Base-by-base conservation (phyloP, 2,329 filamentous ascomycete species). In the Neofusicoccum cordaticola region DNA sequence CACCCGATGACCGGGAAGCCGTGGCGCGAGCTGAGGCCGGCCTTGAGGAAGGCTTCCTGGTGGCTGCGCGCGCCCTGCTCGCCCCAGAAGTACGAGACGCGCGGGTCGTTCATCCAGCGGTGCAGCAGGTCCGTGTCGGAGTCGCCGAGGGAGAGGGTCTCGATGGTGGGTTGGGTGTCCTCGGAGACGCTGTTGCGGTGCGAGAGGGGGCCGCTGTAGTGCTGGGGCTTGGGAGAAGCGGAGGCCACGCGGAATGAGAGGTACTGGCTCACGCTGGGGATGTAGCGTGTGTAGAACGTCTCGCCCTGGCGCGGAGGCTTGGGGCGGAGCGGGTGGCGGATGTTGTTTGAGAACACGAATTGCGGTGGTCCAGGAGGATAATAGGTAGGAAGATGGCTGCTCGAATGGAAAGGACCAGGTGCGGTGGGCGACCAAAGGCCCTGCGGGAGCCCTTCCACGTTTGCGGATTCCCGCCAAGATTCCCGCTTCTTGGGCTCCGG, bases 241-340 rank as follows among this genome's bases (percentile, higher is more conserved):
- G 89, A 91, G 0, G 93, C 93, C 0, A 95, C 88, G 19, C 95
- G 88, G 79, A 99, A 96, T 0, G 92, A 93, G 8, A 99, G 84
- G 69, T 93, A 97, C 74, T 96, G 91, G 5, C 86, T 86, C 1
- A 93, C 81, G 52, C 90, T 94, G 0, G 92, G 92, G 15, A 98
- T 83, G 74, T 90, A 97, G 62, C 95, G 90, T 0, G 88, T 90
- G 76, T 99, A 99, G 72, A 99, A 94, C 0, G 91, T 87, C 71
- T 97, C 92, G 13, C 93, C 93, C 83, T 96, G 93, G 2, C 91
- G 88, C 1, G 93, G 92, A 0, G 94, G 93, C 74, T 96, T 97
- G 1, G 92, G 90, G 0, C 95, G 88, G 47, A 96, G 81, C 0
- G 95, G 95, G 73, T 99, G 95, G 0, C 93, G 89, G 51, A 93